Evolutionary conservation across 2,329 filamentous ascomycete species (phyloP), one percentile per base, ranked within the genome.

Genomic region (Aspergillus sp.): DNA sequence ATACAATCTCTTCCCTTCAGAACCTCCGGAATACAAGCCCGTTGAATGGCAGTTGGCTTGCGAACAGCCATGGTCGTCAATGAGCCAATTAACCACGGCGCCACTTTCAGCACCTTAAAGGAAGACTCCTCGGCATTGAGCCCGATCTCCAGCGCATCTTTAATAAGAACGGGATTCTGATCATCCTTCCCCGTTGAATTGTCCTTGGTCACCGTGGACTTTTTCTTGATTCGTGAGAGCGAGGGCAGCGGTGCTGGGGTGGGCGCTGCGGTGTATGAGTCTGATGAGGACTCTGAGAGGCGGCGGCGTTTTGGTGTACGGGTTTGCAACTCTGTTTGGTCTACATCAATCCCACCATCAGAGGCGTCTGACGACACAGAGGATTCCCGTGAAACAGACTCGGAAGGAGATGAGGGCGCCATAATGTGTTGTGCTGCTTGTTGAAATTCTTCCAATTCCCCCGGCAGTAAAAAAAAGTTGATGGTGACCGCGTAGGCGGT

Each of bases 1-100:
- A 99, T 97, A 71, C 92, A 97, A 76, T 99, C 93, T 66, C 90
- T 84, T 5, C 95, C 95, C 66, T 91, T 88, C 34, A 99, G 75
- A 59, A 98, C 97, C 72, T 95, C 89, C 1, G 93, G 93, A 68
- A 99, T 98, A 71, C 91, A 96, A 52, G 87, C 88, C 68, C 89
- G 91, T 68, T 99, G 95, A 79, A 99, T 98, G 15, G 89, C 89
- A 0, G 95, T 99, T 0, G 95, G 95, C 57, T 88, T 83, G 70
- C 86, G 90, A 71, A 99, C 97, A 30, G 92, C 91, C 84, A 91
- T 86, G 27, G 83, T 80, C 19, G 81, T 76, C 30, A 99, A 81
- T 1, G 93, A 93, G 60, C 88, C 85, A 2, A 96, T 87, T 4
- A 99, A 86, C 95, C 95, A 99, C 72, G 90, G 91, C 39, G 86